A percentile compares a stretch with the other conserved stretches of the same genome.
phyloP scores from a whole-genome alignment of 441 rosid species.

The Pelargonium exstipulatum region DNA sequence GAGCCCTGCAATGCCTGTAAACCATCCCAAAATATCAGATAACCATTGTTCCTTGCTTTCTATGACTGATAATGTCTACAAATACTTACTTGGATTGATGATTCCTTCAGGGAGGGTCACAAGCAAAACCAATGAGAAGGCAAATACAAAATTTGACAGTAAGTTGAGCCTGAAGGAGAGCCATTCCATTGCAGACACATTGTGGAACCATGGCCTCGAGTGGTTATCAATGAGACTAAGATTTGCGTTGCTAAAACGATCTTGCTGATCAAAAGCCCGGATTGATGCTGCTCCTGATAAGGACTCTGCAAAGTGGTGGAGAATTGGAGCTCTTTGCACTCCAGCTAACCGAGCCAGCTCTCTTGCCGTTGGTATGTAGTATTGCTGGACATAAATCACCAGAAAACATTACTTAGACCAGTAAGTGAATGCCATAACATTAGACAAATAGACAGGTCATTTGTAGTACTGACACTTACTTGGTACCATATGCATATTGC shows the following conservation, averaged over 20 bases:
- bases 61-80: background rate
- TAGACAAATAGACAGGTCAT: background rate
- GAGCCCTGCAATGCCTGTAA: conserved; percentile 87
- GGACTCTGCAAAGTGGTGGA: conserved; percentile 96
- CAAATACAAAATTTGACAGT: conserved; percentile 88
- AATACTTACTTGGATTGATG: conserved; percentile 83
- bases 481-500: conserved; percentile 93
- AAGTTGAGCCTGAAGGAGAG: conserved; percentile 86
- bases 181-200: conserved; percentile 94
- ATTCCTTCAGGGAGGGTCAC: conserved; percentile 93
- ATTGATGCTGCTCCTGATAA: conserved; percentile 88
- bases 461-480: conserved; percentile 36
- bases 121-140: conserved; percentile 80
- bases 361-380: conserved; percentile 94
- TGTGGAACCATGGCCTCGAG: conserved; percentile 97
- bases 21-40: conserved; percentile 17
- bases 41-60: background rate
- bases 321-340: conserved; percentile 87
- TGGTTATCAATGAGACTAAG: conserved; percentile 65
- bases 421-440: background rate
- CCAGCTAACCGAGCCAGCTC: conserved; percentile 88
- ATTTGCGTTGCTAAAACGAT: conserved; percentile 60
- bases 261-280: conserved; percentile 80
- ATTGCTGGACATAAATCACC: conserved; percentile 45
- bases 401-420: background rate